Evolutionary conservation across 1,284 basidiomycete species (phyloP).

Genomic region (Mycena sp.): DNA sequence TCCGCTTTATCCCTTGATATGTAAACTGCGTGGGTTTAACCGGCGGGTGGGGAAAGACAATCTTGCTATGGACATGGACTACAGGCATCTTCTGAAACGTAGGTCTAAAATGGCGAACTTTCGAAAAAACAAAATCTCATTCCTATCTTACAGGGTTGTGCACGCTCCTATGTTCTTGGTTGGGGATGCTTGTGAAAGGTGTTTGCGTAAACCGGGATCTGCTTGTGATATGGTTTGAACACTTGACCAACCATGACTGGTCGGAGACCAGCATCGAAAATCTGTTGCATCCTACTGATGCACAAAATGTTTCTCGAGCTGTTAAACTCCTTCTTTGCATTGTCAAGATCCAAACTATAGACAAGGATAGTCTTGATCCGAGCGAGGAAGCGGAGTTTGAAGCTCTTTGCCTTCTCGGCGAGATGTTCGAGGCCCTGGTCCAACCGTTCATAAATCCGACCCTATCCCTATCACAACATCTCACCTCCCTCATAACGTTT

Average conservation of each 20-base stretch:
- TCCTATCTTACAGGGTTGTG: background rate
- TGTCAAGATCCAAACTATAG: constrained; percentile 15
- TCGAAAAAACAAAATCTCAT: background rate
- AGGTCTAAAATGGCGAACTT: background rate
- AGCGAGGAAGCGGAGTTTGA: too few relatives aligned
- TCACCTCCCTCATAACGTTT: too few relatives aligned
- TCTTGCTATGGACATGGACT: constrained; percentile 1
- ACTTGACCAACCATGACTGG: constrained; percentile 1
- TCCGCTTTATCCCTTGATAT: too few relatives aligned
- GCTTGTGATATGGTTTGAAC: background rate
- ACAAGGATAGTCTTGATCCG: too few relatives aligned
- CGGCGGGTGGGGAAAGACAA: background rate
- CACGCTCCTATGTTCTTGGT: background rate
- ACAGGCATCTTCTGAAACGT: constrained; percentile 2
- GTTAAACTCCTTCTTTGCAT: constrained; percentile 31
- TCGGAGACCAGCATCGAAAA: background rate
- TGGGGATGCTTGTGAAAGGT: background rate
- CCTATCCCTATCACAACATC: too few relatives aligned
- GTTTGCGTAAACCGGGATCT: background rate
- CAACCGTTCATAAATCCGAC: too few relatives aligned
- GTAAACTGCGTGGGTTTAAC: constrained; percentile 2
- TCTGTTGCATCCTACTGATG: constrained; percentile 9
- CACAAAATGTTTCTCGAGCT: too few relatives aligned
- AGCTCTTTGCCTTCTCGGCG: too few relatives aligned
- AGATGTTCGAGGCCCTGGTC: too few relatives aligned